Base-by-base conservation (phyloP, 225 moss, liverwort and hornwort genomes). In the Polytrichum commune region DNA sequence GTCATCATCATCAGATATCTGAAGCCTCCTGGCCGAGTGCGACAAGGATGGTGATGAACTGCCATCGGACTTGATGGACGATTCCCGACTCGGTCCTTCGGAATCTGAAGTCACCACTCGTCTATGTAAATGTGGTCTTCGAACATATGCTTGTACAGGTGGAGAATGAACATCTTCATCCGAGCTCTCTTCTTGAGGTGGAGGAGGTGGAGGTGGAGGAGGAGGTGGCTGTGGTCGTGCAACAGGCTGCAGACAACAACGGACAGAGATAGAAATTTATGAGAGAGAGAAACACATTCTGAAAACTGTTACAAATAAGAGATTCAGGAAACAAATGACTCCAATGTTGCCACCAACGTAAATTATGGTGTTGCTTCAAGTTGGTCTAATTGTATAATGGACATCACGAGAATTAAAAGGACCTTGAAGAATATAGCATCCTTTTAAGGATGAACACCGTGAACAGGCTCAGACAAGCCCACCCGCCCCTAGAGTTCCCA, bases 21-120 rank as follows among this genome's bases (percentile, higher is more conserved):
- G 72, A 7, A 67, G n/a, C 73, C 60, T 73, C 35, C 68, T 65
- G 5, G 70, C 23, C 7, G 46, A 55, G 1, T 73, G 67, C 13
- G 72, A 54, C 61, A 74, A 77, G 8, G 72, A 62, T 1, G 55
- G 72, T 19, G 72, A 85, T 54, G 65, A 69, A 60, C 58, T 70
- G 19, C 30, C 19, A 2, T 80, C 72, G 4, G 74, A 57, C 22
- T 53, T 64, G n/a, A 20, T 0, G 19, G 33, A 78, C 55, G 20
- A 26, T 38, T 25, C 28, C 73, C 57, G 70, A 7, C 53, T 53
- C 2, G 6, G 68, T 26, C 26, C 55, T 19, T 25, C 68, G 3
- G n/a, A 16, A 10, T 18, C 26, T 19, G 53, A 25, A 27, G 5
- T 68, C 7, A 10, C 6, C 54, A 26, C 53, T 10, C 78, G 86